phyloP scores from a whole-genome alignment of 768 basidiomycete genomes.

The Mycena haematopus region DNA sequence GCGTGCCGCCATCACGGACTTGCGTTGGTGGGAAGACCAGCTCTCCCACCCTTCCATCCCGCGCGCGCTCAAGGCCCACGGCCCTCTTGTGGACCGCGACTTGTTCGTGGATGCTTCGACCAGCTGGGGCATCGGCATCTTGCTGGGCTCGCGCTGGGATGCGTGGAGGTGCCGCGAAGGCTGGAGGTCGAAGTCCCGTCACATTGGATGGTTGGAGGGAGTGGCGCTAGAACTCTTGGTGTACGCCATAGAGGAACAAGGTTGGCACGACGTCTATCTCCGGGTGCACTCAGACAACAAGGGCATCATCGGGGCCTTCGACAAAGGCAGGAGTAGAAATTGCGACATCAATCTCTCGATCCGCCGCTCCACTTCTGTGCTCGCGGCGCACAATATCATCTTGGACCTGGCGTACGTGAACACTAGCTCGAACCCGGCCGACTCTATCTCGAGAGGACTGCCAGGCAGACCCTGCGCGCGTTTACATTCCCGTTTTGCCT shows the following conservation, averaged over 20 bases:
- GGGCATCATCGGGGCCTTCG: constrained; percentile 1
- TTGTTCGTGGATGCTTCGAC: constrained; percentile 34
- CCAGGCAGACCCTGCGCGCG: background rate
- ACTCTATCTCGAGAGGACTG: background rate
- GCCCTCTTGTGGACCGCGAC: background rate
- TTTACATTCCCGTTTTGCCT: background rate
- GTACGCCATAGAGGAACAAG: constrained; percentile 14
- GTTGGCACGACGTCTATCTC: constrained; percentile 25
- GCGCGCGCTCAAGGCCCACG: background rate
- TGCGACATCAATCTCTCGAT: constrained; percentile 21
- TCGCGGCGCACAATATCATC: background rate
- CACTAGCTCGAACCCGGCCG: constrained; percentile 3
- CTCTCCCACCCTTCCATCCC: background rate
- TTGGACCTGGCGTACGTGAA: constrained; percentile 23
- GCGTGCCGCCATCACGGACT: background rate
- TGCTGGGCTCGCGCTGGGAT: constrained; percentile 28
- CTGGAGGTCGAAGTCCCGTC: constrained; percentile 25
- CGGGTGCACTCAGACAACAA: constrained; percentile 16
- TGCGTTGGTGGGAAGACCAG: background rate
- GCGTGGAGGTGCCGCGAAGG: constrained; percentile 14
- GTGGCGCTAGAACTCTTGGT: constrained; percentile 8
- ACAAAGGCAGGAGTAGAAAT: constrained; percentile 5
- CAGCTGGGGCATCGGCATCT: constrained; percentile 36
- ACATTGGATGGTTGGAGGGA: constrained; percentile 38
- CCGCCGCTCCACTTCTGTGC: constrained; percentile 7